Percentiles rank a stretch among this genome's conserved stretches.
Conservation (phyloP, 345 rosid genomes). For the Boechera retrofracta region DNA sequence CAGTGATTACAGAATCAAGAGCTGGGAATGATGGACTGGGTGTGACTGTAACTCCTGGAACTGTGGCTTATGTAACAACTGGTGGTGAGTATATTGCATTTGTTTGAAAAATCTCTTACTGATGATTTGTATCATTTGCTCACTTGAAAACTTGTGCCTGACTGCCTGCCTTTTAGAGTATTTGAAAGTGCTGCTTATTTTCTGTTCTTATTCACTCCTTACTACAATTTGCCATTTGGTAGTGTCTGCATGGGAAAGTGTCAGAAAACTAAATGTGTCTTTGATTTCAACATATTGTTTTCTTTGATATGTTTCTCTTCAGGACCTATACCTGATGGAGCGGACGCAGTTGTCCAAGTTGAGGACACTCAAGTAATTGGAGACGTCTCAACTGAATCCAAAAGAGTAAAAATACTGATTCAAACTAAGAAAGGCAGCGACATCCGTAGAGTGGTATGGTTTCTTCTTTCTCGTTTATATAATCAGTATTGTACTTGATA, state of each 20-base stretch:
- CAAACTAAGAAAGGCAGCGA: conserved; percentile 70
- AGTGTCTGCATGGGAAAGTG: background rate
- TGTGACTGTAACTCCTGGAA: conserved; percentile 79
- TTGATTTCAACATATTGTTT: background rate
- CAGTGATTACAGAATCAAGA: conserved; percentile 86
- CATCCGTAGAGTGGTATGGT: conserved; percentile 93
- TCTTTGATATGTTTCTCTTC: conserved; percentile 23
- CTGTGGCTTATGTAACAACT: conserved; percentile 96
- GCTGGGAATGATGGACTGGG: conserved; percentile 96
- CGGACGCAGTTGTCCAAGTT: conserved; percentile 97
- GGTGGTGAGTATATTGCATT: conserved; percentile 66
- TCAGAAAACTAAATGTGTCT: background rate
- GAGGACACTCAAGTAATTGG: conserved; percentile 73
- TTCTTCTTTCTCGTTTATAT: conserved; percentile 21
- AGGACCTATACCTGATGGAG: conserved; percentile 98
- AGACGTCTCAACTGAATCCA: conserved; percentile 46
- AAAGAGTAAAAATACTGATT: conserved; percentile 68
- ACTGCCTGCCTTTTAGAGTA: background rate
- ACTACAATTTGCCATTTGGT: background rate
- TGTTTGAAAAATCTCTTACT: background rate
- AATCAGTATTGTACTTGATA: conserved; percentile 4
- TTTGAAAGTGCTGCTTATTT: background rate
- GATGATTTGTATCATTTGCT: conserved; percentile 4
- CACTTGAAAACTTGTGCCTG: background rate
- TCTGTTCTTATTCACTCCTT: background rate